Conservation (phyloP, 2,329 filamentous ascomycete genomes). For the Alternaria infectoria region DNA sequence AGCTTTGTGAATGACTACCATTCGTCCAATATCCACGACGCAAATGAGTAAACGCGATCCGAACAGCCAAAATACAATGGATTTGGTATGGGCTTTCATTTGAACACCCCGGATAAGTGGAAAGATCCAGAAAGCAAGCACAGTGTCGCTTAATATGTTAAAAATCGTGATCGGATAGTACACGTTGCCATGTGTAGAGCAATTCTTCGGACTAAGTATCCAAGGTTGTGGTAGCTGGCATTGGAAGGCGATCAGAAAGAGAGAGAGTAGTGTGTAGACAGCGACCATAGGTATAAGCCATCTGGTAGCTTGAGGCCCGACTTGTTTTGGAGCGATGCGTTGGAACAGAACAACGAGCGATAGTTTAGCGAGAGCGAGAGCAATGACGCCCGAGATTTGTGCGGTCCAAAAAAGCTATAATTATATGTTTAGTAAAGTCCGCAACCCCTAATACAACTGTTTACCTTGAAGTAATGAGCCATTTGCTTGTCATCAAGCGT, state of each 20-base stretch:
- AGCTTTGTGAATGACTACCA: constrained; percentile 5
- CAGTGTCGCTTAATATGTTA: constrained; percentile 31
- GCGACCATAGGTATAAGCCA: constrained; percentile 12
- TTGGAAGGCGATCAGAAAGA: constrained; percentile 21
- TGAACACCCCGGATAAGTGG: constrained; percentile 17
- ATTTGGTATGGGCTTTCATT: constrained; percentile 5
- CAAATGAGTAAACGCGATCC: constrained; percentile 14
- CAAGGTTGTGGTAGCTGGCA: constrained; percentile 24
- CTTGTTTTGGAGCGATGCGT: constrained; percentile 13
- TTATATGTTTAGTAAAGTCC: background rate
- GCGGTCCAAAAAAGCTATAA: constrained; percentile 6
- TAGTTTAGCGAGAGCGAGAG: constrained; percentile 14
- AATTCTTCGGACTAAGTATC: constrained; percentile 13
- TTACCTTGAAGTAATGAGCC: constrained; percentile 18
- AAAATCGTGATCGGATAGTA: constrained; percentile 23
- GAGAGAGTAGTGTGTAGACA: constrained; percentile 10
- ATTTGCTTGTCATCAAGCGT: background rate
- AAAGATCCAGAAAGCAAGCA: constrained; percentile 31
- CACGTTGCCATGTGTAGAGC: constrained; percentile 19
- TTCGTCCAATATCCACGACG: constrained; percentile 4
- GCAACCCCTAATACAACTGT: background rate
- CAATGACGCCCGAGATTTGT: constrained; percentile 11
- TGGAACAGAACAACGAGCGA: constrained; percentile 10
- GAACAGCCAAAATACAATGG: constrained; percentile 11
- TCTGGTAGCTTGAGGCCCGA: background rate